Conservation (phyloP, 2,329 filamentous ascomycete genomes). For the Clarireedia hainanense region DNA sequence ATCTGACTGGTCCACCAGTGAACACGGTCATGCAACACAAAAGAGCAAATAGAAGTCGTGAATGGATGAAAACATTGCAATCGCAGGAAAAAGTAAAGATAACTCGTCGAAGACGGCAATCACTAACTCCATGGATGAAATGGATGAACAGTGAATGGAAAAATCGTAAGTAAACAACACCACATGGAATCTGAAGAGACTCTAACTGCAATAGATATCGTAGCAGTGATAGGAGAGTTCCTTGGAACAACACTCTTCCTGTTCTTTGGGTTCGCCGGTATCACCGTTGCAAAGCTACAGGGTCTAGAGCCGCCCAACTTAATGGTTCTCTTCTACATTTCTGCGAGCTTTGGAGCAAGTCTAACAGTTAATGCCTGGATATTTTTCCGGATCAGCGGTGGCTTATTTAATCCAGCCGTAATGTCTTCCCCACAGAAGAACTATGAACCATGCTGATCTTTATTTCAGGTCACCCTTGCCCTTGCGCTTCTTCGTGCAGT, state of each 20-base stretch:
- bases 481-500: conserved; percentile 32
- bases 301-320: conserved; percentile 12
- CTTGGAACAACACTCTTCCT: conserved; percentile 32
- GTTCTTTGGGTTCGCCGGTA: conserved; percentile 29
- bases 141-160: conserved; percentile 11
- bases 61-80: conserved; percentile 4
- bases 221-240: conserved; percentile 25
- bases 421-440: background rate
- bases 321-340: conserved; percentile 33
- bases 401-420: conserved; percentile 42
- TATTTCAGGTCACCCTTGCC: conserved; percentile 27
- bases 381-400: conserved; percentile 35
- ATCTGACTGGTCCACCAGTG: background rate
- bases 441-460: background rate
- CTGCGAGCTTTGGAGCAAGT: conserved; percentile 28
- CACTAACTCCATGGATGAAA: conserved; percentile 2
- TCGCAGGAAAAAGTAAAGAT: background rate
- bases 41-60: background rate
- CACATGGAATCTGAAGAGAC: background rate
- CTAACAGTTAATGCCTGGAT: conserved; percentile 48
- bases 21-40: background rate
- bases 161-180: conserved; percentile 15
- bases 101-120: background rate
- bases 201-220: conserved; percentile 18
- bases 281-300: conserved; percentile 18